Conservation (phyloP, 345 rosid species). For the Corchorus olitorius region DNA sequence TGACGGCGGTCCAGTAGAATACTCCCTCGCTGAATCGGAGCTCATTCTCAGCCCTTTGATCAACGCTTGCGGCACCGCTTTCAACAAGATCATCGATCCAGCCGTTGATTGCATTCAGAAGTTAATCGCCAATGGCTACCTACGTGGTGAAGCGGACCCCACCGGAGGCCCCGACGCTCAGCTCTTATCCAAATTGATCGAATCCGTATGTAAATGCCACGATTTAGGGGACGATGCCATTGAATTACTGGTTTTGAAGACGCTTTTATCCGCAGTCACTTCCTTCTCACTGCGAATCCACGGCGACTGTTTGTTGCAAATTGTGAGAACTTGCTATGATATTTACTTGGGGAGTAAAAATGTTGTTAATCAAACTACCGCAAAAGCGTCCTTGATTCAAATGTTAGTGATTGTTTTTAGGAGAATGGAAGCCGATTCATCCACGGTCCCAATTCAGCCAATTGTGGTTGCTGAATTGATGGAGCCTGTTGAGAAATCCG, state of each 20-base stretch:
- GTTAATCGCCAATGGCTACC: constrained; percentile 80
- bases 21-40: constrained; percentile 85
- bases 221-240: constrained; percentile 80
- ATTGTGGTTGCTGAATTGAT: constrained; percentile 98
- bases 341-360: constrained; percentile 91
- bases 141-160: constrained; percentile 98
- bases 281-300: constrained; percentile 86
- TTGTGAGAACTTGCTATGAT: constrained; percentile 94
- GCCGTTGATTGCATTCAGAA: constrained; percentile 91
- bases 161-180: constrained; percentile 69
- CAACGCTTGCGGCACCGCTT: constrained; percentile 66
- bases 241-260: constrained; percentile 72
- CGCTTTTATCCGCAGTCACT: constrained; percentile 86
- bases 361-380: constrained; percentile 88
- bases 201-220: constrained; percentile 80
- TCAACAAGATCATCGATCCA: constrained; percentile 91
- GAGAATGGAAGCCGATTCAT: constrained; percentile 99
- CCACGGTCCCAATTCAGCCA: constrained; percentile 92
- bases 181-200: constrained; percentile 67
- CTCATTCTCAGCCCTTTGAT: constrained; percentile 79
- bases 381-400: constrained; percentile 93
- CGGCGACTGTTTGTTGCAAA: constrained; percentile 85
- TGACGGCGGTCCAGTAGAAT: constrained; percentile 68
- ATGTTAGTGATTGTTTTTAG: constrained; percentile 96
- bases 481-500: constrained; percentile 86